Evolutionary conservation across 2,329 filamentous ascomycete genomes (phyloP).

Genomic region (Diatrype stigma): DNA sequence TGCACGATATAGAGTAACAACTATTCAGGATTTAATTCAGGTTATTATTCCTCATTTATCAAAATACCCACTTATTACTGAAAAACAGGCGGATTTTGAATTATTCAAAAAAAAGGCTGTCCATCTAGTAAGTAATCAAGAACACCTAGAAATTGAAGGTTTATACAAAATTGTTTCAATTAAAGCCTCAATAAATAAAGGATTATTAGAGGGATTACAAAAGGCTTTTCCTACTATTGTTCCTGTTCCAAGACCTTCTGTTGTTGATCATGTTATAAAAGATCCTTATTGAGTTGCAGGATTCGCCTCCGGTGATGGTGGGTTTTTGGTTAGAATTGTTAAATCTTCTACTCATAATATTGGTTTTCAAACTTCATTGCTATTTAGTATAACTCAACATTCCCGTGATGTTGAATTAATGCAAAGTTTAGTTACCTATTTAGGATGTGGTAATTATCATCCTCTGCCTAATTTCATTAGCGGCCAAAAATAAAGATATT

Average conservation of each 20-base stretch:
- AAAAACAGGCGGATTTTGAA: not conserved
- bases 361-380: not conserved
- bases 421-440: constrained; percentile 5
- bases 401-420: constrained; percentile 3
- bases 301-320: too few relatives aligned
- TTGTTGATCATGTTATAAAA: too few relatives aligned
- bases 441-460: not conserved
- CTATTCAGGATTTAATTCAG: too few relatives aligned
- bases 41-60: too few relatives aligned
- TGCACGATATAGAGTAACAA: too few relatives aligned
- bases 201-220: not conserved
- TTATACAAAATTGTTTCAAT: not conserved
- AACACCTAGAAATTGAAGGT: not conserved
- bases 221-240: not conserved
- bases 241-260: too few relatives aligned
- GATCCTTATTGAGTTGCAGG: too few relatives aligned
- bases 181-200: not conserved
- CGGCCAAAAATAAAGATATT: too few relatives aligned
- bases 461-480: too few relatives aligned
- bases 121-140: not conserved
- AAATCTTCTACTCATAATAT: too few relatives aligned
- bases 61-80: not conserved
- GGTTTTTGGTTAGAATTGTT: too few relatives aligned
- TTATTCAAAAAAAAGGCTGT: not conserved
- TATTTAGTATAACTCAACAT: constrained; percentile 15